Base-by-base conservation (phyloP, 768 basidiomycete genomes). In the Auricularia sp. region DNA sequence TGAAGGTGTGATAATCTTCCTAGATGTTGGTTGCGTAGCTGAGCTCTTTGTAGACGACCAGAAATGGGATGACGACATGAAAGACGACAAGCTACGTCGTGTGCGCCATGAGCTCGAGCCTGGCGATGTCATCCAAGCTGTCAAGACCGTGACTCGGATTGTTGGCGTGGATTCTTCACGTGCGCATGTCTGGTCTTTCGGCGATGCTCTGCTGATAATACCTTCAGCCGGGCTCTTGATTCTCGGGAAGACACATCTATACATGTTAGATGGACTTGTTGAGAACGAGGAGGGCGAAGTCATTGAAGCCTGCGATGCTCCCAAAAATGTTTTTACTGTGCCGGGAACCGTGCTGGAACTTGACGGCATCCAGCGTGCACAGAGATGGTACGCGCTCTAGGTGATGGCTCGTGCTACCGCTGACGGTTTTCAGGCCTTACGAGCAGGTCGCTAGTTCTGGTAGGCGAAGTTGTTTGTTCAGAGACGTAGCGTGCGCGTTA, bases 81-180 rank as follows among this genome's bases (percentile, higher is more conserved):
- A 85, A 1, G 94, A 94, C 58, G 93, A 96, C 75, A 96, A 93
- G 70, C 88, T 94, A 73, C 84, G 94, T 18, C 79, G 92, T 64
- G 86, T 97, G 6, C 82, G 92, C 47, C 91, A 93, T 70, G 88
- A 94, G 65, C 79, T 96, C 33, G 91, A 94, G 71, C 85, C 90
- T 29, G 91, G 92, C 3, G 94, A 98, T 73, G 83, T 94, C 7
- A 91, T 98, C 42, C 91, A 95, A 68, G 91, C 86, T 14, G 85
- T 91, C 6, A 82, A 82, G 63, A 98, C 94, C 11, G 91, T 95
- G 59, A 90, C 92, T 5, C 84, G 93, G 13, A 85, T 97, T 61
- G 86, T 85, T 14, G 95, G 94, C 1, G 92, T 98, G 3, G 95
- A 97, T 74, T 92, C 92, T 16, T 92, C 88, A 66, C 93, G 94